These are phyloP conservation scores for Alternaria dauci DNA, from an alignment of 2,329 filamentous ascomycete genomes.

Conservation along the genomic window DNA sequence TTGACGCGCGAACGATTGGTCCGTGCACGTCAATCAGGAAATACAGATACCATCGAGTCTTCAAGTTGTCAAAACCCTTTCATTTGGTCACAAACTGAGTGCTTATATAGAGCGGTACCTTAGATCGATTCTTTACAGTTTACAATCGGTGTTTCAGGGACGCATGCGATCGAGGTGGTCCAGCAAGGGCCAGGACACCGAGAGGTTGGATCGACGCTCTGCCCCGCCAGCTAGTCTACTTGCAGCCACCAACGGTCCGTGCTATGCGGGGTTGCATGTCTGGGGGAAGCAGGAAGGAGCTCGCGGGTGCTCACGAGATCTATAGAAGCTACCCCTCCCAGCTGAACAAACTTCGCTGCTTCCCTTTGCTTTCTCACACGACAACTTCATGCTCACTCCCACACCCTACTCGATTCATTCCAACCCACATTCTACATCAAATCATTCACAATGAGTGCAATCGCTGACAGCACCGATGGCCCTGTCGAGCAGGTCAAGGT, in stretches of 20 bases:
- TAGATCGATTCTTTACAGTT: not conserved
- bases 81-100: not conserved
- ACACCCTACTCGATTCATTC: constrained; percentile 27
- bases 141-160: constrained; percentile 19
- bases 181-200: constrained; percentile 21
- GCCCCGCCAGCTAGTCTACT: constrained; percentile 29
- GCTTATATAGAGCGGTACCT: not conserved
- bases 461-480: constrained; percentile 49
- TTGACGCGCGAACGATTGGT: constrained; percentile 10
- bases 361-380: constrained; percentile 27
- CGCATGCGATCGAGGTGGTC: constrained; percentile 15
- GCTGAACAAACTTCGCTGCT: constrained; percentile 26
- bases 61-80: not conserved
- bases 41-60: not conserved
- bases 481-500: constrained; percentile 69
- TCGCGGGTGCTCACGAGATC: constrained; percentile 36
- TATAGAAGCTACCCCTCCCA: constrained; percentile 30
- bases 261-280: constrained; percentile 37
- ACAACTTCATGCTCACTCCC: constrained; percentile 27
- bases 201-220: constrained; percentile 22
- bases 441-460: constrained; percentile 52
- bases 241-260: constrained; percentile 24
- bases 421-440: constrained; percentile 25
- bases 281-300: constrained; percentile 33
- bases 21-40: not conserved